A percentile compares a stretch with the other conserved stretches of the same genome.
Conservation (phyloP, 352 stramenopile genomes). For the Pythium volutum region DNA sequence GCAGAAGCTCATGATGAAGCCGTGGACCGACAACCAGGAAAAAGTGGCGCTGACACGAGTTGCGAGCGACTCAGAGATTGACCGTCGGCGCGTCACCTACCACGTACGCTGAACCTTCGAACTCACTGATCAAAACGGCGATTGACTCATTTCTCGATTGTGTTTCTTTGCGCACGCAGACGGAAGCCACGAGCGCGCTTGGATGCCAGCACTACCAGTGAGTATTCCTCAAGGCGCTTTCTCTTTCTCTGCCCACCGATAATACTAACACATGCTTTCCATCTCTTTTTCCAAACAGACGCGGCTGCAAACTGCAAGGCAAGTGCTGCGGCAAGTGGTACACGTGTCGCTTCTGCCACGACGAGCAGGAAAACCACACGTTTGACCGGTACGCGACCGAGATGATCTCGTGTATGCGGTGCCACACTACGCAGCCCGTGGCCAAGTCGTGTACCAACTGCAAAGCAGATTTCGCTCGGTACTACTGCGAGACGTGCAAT, state of each 20-base stretch:
- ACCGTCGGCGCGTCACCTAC: conserved; percentile 45
- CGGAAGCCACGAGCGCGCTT: conserved; percentile 56
- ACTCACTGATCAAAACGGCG: background rate
- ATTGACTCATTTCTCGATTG: background rate
- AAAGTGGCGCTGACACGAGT: conserved; percentile 38
- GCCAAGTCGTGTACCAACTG: conserved; percentile 67
- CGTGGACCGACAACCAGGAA: conserved; percentile 72
- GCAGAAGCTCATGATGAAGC: conserved; percentile 86
- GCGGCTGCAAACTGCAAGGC: conserved; percentile 74
- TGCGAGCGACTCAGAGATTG: conserved; percentile 46
- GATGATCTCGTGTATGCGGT: conserved; percentile 95
- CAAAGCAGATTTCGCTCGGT: conserved; percentile 85
- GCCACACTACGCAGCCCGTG: conserved; percentile 73
- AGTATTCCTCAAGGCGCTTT: background rate
- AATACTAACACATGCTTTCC: background rate
- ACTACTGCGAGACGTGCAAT: conserved; percentile 95
- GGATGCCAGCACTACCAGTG: conserved; percentile 89
- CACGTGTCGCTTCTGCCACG: conserved; percentile 88
- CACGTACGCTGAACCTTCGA: conserved; percentile 38
- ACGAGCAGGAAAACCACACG: conserved; percentile 81
- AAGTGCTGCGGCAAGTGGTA: conserved; percentile 90
- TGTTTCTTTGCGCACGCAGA: conserved; percentile 27
- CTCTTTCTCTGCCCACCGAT: background rate
- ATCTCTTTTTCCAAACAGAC: conserved; percentile 6
- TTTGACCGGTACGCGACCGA: conserved; percentile 94